Evolutionary conservation across 768 basidiomycete genomes (phyloP), one percentile per base, ranked within the genome.

Genomic region (Lactifluus pinguis): DNA sequence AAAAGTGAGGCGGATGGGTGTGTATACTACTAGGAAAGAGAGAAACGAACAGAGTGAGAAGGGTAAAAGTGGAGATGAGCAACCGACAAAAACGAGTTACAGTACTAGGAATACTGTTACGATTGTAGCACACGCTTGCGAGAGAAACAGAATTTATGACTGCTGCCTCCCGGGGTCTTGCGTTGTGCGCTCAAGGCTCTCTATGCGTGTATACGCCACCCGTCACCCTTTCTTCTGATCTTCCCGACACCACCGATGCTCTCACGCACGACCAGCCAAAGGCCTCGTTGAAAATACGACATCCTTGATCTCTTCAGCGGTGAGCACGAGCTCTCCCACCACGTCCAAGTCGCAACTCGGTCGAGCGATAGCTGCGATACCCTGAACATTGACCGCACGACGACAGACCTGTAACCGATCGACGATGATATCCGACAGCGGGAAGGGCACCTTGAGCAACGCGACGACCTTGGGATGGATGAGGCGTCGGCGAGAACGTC

Each of bases 391-490:
- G 53, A 79, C 65, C 51, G 78, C 68, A 52, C 88, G 76, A 64
- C 78, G 80, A 38, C 81, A 75, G 25, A 84, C 72, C 13, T 71
- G 70, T 74, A 86, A 75, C 52, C 71, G 73, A 67, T 87, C 84
- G 21, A 95, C 78, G 64, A 87, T 83, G 19, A 97, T 77, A 60
- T 94, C 87, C 0, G 92, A 87, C 1, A 97, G 79, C 0, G 91
- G 87, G 74, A 88, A 94, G 30, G 95, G 92, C 55, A 95, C 83
- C 72, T 93, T 93, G 66, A 98, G 79, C 75, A 94, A 83, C 41
- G 86, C 87, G 47, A 98, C 88, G 21, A 98, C 88, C 70, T 95
- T 93, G 9, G 95, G 95, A 72, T 98, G n/a, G 95, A 70, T 98
- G 94, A 21, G 94, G 95, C 8, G 92, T 92, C 29, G 95, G 95